Evolutionary conservation across 2,329 filamentous ascomycete species (phyloP).

Genomic region (Sarocladium kiliense): DNA sequence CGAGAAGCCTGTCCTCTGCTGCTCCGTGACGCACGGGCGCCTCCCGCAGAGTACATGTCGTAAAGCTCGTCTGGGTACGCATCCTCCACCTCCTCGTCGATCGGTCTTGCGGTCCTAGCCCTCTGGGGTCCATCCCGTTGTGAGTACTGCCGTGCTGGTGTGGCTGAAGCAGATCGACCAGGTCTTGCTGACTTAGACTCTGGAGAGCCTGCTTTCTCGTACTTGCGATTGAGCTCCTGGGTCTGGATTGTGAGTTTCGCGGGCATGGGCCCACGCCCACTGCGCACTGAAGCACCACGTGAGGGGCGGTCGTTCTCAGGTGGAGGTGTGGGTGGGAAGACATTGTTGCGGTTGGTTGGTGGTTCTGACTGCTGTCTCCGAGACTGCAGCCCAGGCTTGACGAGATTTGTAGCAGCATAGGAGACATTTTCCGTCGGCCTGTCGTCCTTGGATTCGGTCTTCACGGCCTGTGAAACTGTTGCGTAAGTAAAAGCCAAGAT

Average conservation of each 20-base stretch:
- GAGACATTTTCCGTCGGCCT: constrained; percentile 79
- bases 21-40: constrained; percentile 31
- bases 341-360: constrained; percentile 62
- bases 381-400: constrained; percentile 77
- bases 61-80: constrained; percentile 68
- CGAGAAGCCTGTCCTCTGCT: constrained; percentile 27
- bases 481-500: constrained; percentile 13
- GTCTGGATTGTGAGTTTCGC: constrained; percentile 59
- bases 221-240: constrained; percentile 45
- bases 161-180: constrained; percentile 39
- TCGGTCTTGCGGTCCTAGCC: constrained; percentile 19
- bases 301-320: constrained; percentile 75
- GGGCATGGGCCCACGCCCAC: constrained; percentile 50
- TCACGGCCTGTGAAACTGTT: constrained; percentile 38
- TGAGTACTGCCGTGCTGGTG: constrained; percentile 38
- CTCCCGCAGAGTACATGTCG: constrained; percentile 46
- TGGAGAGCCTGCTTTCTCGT: constrained; percentile 50
- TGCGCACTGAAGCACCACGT: constrained; percentile 57
- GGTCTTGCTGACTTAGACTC: constrained; percentile 29
- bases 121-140: constrained; percentile 30
- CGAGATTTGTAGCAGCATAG: constrained; percentile 87
- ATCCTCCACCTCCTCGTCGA: constrained; percentile 48
- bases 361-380: constrained; percentile 83
- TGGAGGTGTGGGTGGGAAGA: constrained; percentile 97
- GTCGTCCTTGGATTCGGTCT: constrained; percentile 64